Conservation (phyloP, 192 early-diverging fungal species). For the Spizellomyces sp. region DNA sequence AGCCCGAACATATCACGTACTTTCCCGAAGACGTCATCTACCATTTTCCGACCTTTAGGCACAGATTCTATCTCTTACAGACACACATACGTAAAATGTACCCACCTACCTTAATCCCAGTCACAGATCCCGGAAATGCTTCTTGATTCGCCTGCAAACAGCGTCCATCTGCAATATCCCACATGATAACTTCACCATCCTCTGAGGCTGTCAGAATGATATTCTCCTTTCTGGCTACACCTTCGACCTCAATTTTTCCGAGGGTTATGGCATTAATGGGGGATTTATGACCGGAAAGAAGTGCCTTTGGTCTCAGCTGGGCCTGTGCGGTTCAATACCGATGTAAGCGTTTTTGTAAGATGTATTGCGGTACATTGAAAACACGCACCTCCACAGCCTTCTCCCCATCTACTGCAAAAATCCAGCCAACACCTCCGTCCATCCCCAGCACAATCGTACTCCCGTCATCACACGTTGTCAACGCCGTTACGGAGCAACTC, state of each 20-base stretch:
- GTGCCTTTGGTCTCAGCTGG: slow-evolving; percentile 24
- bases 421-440: slow-evolving; percentile 20
- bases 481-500: neutral
- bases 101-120: slow-evolving; percentile 23
- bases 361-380: neutral
- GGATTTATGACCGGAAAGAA: slow-evolving; percentile 34
- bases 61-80: neutral
- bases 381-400: neutral
- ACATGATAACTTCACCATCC: slow-evolving; percentile 47
- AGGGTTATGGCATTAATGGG: slow-evolving; percentile 34
- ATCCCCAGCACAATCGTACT: slow-evolving; percentile 12
- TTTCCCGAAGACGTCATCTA: slow-evolving; percentile 41
- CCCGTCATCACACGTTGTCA: slow-evolving; percentile 8
- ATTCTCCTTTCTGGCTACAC: slow-evolving; percentile 32
- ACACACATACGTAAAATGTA: neutral
- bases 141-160: slow-evolving; percentile 31
- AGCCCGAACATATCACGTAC: slow-evolving; percentile 37
- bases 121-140: slow-evolving; percentile 33
- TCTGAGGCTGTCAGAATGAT: slow-evolving; percentile 35
- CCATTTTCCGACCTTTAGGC: neutral
- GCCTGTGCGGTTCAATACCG: neutral
- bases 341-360: neutral
- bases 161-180: slow-evolving; percentile 51
- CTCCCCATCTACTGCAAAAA: slow-evolving; percentile 1
- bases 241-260: slow-evolving; percentile 38